A percentile compares a stretch with the other conserved stretches of the same genome.
These are phyloP conservation scores for Talaromyces atroroseus DNA, from an alignment of 2,329 filamentous ascomycete species.

Conservation along the genomic window DNA sequence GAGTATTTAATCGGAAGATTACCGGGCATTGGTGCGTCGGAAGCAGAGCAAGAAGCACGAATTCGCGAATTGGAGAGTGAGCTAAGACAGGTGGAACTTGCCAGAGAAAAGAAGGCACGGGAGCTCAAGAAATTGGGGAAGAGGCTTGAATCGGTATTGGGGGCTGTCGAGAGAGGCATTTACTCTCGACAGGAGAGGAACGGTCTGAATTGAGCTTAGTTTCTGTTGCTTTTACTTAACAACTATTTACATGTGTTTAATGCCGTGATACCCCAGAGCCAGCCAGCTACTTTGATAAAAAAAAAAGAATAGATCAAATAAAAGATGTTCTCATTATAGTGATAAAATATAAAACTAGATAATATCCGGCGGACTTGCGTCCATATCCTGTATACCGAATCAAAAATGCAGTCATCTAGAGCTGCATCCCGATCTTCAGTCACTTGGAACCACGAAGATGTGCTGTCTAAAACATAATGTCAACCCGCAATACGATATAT, in stretches of 20 bases:
- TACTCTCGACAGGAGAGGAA: conserved; percentile 20
- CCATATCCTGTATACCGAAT: conserved; percentile 8
- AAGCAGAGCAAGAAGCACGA: conserved; percentile 40
- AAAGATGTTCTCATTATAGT: neutral
- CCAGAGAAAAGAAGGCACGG: conserved; percentile 35
- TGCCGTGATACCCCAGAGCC: neutral
- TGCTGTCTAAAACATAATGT: neutral
- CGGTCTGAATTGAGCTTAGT: neutral
- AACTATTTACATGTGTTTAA: neutral
- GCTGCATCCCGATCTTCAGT: neutral
- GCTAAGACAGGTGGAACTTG: conserved; percentile 39
- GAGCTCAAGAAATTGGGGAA: conserved; percentile 39
- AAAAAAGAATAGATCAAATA: neutral
- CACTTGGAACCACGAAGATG: neutral
- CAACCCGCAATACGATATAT: neutral
- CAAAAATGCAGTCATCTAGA: neutral
- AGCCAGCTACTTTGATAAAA: neutral
- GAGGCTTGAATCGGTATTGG: conserved; percentile 39
- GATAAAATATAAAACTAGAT: neutral
- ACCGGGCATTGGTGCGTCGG: conserved; percentile 41
- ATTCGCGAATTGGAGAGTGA: conserved; percentile 41
- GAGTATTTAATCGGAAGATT: conserved; percentile 44
- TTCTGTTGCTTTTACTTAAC: neutral
- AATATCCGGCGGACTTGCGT: conserved; percentile 13
- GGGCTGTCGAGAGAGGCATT: conserved; percentile 33